These are phyloP conservation scores for Phytophthora sojae DNA, from an alignment of 352 stramenopile genomes.

Conservation along the genomic window DNA sequence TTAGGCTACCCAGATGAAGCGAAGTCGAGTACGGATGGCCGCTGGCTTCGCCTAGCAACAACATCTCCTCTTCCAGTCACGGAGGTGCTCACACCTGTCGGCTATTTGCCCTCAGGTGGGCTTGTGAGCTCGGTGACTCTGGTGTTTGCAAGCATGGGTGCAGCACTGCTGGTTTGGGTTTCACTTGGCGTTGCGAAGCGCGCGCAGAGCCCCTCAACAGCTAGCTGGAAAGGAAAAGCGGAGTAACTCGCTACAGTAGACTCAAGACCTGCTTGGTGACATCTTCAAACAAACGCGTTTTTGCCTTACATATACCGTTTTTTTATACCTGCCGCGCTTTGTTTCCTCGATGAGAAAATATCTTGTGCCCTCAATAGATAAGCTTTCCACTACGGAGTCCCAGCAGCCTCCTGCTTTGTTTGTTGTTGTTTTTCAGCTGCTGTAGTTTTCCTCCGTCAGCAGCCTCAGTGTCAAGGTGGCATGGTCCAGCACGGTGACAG, in stretches of 20 bases:
- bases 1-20: background rate
- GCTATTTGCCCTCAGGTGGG: constrained; percentile 46
- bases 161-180: constrained; percentile 50
- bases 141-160: constrained; percentile 45
- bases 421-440: constrained; percentile 25
- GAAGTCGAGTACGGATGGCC: constrained; percentile 1
- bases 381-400: constrained; percentile 12
- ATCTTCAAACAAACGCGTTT: constrained; percentile 15
- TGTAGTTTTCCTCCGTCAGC: constrained; percentile 52
- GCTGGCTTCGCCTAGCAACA: constrained; percentile 42
- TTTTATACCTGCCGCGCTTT: constrained; percentile 25
- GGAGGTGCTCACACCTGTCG: constrained; percentile 47
- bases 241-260: constrained; percentile 5
- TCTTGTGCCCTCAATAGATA: constrained; percentile 31
- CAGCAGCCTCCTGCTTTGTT: constrained; percentile 17
- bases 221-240: constrained; percentile 38
- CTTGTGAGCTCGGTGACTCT: constrained; percentile 62
- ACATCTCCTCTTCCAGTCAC: constrained; percentile 27
- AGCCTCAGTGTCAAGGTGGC: constrained; percentile 70
- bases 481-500: constrained; percentile 77
- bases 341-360: constrained; percentile 17
- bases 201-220: background rate
- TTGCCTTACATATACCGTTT: constrained; percentile 28
- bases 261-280: background rate
- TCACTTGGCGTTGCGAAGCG: constrained; percentile 23